These are phyloP conservation scores for Citrus trifoliata DNA, from an alignment of 345 rosid species.

Conservation along the genomic window DNA sequence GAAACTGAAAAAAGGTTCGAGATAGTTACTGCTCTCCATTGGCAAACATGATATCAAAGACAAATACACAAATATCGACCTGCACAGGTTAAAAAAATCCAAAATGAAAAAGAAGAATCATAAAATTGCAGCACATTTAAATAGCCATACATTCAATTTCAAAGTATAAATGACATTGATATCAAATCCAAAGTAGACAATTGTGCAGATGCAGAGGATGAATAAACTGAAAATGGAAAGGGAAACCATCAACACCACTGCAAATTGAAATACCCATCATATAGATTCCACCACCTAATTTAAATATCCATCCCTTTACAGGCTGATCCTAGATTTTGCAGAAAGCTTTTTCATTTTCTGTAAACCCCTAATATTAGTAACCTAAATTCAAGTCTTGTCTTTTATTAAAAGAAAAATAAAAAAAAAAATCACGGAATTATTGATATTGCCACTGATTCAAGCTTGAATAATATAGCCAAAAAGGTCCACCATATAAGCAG, in stretches of 20 bases:
- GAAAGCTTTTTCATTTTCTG: background rate
- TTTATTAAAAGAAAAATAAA: background rate
- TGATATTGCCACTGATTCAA: background rate
- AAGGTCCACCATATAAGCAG: background rate
- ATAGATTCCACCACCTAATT: background rate
- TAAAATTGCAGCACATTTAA: background rate
- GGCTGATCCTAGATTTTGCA: background rate
- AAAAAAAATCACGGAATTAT: background rate
- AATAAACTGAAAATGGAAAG: background rate
- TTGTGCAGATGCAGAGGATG: background rate
- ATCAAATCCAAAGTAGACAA: background rate
- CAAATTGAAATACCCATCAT: background rate
- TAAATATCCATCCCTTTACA: background rate
- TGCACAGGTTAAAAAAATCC: constrained; percentile 34
- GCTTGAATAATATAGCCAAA: background rate
- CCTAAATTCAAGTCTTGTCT: background rate
- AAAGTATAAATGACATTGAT: background rate
- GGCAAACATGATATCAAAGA: constrained; percentile 85
- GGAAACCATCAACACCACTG: background rate
- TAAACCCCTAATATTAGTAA: background rate
- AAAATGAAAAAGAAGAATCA: constrained; percentile 9
- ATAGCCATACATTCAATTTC: background rate
- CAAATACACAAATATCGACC: constrained; percentile 78
- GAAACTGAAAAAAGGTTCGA: constrained; percentile 16
- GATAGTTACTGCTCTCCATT: constrained; percentile 73